Conservation (phyloP, 2,329 filamentous ascomycete genomes). For the Claviceps purpurea region DNA sequence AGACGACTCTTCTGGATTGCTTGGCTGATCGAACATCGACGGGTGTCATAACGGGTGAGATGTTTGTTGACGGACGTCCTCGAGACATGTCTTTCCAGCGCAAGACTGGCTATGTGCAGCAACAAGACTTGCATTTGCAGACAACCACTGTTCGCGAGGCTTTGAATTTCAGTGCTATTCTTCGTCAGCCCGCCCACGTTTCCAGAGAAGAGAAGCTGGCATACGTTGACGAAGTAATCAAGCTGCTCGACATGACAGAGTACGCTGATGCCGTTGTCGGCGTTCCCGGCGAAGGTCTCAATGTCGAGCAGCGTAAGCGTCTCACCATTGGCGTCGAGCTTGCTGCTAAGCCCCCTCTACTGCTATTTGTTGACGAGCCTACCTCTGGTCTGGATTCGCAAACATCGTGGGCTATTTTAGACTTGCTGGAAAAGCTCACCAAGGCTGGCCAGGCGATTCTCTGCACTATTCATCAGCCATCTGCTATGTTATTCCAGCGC, state of each 20-base stretch:
- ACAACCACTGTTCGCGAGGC: slow-evolving; percentile 83
- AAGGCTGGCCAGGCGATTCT: slow-evolving; percentile 84
- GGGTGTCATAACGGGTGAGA: slow-evolving; percentile 78
- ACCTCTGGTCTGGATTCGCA: slow-evolving; percentile 89
- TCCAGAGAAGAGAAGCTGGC: slow-evolving; percentile 64
- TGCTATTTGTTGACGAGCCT: slow-evolving; percentile 89
- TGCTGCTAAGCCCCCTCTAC: slow-evolving; percentile 75
- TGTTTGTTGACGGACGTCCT: slow-evolving; percentile 51
- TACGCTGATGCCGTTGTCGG: slow-evolving; percentile 87
- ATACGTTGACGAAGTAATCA: slow-evolving; percentile 85
- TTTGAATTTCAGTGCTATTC: slow-evolving; percentile 69
- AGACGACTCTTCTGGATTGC: slow-evolving; percentile 80
- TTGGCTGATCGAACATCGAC: slow-evolving; percentile 76
- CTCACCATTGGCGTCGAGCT: slow-evolving; percentile 94
- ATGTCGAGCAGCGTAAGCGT: slow-evolving; percentile 58
- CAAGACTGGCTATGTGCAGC: slow-evolving; percentile 84
- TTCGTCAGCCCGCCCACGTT: slow-evolving; percentile 70
- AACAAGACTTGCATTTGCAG: slow-evolving; percentile 78
- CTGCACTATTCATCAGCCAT: slow-evolving; percentile 98
- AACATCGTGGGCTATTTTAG: slow-evolving; percentile 84
- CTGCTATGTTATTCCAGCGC: slow-evolving; percentile 83
- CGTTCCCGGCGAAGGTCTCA: slow-evolving; percentile 75
- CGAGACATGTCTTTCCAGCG: slow-evolving; percentile 77
- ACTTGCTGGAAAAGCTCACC: slow-evolving; percentile 78
- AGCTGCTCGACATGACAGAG: slow-evolving; percentile 76